Evolutionary conservation across 139 green algal species (phyloP), one percentile per base, ranked within the genome.

Genomic region (Coelastrella sp.): DNA sequence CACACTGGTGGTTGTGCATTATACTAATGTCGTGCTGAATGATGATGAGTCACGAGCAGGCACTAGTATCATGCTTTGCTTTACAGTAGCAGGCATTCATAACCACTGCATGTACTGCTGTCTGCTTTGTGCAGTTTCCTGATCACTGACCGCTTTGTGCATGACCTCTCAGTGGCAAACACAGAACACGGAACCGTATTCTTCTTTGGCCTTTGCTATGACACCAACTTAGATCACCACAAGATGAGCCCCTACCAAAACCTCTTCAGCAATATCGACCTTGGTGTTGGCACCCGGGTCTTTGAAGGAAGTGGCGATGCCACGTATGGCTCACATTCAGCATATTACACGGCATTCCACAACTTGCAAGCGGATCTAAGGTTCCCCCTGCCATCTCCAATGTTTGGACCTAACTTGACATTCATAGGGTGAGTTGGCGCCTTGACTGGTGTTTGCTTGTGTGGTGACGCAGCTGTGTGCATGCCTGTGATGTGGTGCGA

Each of bases 81-180:
- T n/a, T n/a, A n/a, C n/a, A n/a, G n/a, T n/a, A n/a, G n/a, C n/a
- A n/a, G n/a, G n/a, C n/a, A n/a, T n/a, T n/a, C n/a, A n/a, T n/a
- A n/a, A n/a, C n/a, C n/a, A n/a, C n/a, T n/a, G n/a, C n/a, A n/a
- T n/a, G n/a, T n/a, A n/a, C n/a, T n/a, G n/a, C n/a, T n/a, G n/a
- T n/a, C n/a, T n/a, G n/a, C n/a, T n/a, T n/a, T n/a, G n/a, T 66
- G 73, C 73, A 90, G 85, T n/a, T 90, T 90, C 85, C 76, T 74
- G 16, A 90, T 90, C 73, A 83, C 56, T 7, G 73, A 73, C 47
- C 22, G 85, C 5, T 92, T 92, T 66, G 22, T 92, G 22, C 90
- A 92, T 84, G 90, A 92, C 66, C 58, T 92, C 13, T 89, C 76
- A 61, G 83, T 91, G 4, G 60, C 65, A 10, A 75, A 78, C 59